Percentiles rank a stretch among this genome's conserved stretches.
These are phyloP conservation scores for Stramenopiles sp. DNA, from an alignment of 352 stramenopile genomes.

Conservation along the genomic window DNA sequence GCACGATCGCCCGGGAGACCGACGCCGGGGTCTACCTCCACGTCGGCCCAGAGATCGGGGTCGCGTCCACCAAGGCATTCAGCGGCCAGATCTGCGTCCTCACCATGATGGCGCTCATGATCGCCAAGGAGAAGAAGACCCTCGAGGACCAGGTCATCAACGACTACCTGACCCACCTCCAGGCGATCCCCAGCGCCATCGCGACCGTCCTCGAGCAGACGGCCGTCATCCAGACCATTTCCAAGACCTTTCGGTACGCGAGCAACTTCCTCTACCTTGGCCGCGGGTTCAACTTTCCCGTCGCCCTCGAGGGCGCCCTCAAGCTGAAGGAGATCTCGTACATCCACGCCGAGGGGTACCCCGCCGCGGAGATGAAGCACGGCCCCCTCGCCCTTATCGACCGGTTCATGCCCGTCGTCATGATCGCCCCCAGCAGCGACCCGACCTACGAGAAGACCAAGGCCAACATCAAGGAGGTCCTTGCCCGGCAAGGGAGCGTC, in stretches of 20 bases:
- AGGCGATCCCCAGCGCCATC: conserved; percentile 20
- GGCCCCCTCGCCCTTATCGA: conserved; percentile 97
- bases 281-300: conserved; percentile 40
- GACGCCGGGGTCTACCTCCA: conserved; percentile 92
- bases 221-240: conserved; percentile 21
- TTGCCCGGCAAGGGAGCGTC: conserved; percentile 77
- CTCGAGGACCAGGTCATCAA: conserved; percentile 17
- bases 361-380: conserved; percentile 91
- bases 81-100: conserved; percentile 72
- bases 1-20: conserved; percentile 76
- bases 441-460: conserved; percentile 27
- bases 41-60: conserved; percentile 86
- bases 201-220: conserved; percentile 20
- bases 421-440: conserved; percentile 23
- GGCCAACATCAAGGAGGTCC: conserved; percentile 57
- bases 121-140: conserved; percentile 18
- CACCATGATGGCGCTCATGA: conserved; percentile 22
- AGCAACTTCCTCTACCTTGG: conserved; percentile 23
- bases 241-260: conserved; percentile 24
- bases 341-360: conserved; percentile 91
- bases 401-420: conserved; percentile 32
- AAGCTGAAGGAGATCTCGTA: conserved; percentile 99
- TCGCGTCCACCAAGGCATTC: conserved; percentile 96
- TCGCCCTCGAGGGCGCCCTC: conserved; percentile 85
- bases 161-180: conserved; percentile 1